A percentile compares a stretch with the other conserved stretches of the same genome.
Evolutionary conservation across 2,329 filamentous ascomycete species (phyloP).

Genomic region (Scortechinia acanthostroma): DNA sequence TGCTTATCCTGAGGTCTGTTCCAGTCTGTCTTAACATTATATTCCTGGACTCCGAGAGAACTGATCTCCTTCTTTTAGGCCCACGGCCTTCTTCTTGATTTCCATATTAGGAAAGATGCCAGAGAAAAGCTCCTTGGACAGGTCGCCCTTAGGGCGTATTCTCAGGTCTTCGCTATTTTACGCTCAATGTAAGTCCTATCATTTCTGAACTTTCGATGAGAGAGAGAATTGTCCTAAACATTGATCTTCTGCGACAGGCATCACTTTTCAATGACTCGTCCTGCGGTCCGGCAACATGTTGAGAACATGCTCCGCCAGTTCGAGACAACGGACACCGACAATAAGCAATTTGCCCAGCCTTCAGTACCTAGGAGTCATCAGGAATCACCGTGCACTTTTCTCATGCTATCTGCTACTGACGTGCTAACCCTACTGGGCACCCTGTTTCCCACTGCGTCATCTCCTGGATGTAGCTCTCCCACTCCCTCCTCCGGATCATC

Average conservation of each 20-base stretch:
- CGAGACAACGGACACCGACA: neutral
- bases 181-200: constrained; percentile 42
- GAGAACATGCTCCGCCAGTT: neutral
- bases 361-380: neutral
- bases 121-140: constrained; percentile 46
- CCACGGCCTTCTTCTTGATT: constrained; percentile 38
- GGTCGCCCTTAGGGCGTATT: constrained; percentile 45
- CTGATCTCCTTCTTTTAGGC: constrained; percentile 6
- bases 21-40: constrained; percentile 1
- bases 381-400: neutral
- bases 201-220: neutral
- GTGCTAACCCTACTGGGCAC: neutral
- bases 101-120: constrained; percentile 55
- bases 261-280: neutral
- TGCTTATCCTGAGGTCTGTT: constrained; percentile 49
- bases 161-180: constrained; percentile 45
- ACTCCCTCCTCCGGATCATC: neutral
- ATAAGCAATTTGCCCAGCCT: neutral
- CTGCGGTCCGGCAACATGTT: neutral
- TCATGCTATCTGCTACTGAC: neutral
- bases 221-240: neutral
- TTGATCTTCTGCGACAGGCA: neutral
- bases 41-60: neutral
- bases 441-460: constrained; percentile 8
- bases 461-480: neutral